phyloP scores from a whole-genome alignment of 306 rosid genomes.

The Inga leiocalycina region DNA sequence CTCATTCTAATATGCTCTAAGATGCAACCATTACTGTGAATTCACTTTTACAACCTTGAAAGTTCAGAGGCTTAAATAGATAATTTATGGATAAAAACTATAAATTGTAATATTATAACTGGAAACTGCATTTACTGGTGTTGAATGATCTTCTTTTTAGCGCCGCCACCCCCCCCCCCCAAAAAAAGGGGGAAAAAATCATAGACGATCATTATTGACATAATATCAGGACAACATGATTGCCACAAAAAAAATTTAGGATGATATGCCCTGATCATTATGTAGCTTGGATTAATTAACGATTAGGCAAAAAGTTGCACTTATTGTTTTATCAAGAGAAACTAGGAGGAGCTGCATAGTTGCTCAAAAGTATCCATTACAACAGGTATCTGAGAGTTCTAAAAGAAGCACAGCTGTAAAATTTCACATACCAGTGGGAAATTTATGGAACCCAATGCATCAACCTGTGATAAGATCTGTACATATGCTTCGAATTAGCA shows the following conservation, averaged over 20 bases:
- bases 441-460: conserved; percentile 52
- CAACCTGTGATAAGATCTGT: conserved; percentile 57
- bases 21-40: conserved; percentile 27
- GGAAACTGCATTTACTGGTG: not conserved
- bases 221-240: not conserved
- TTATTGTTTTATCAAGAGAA: not conserved
- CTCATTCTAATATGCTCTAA: conserved; percentile 13
- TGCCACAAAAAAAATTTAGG: not conserved
- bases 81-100: not conserved
- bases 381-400: conserved; percentile 21
- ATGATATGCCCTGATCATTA: not conserved
- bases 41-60: not conserved
- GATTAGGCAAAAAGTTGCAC: not conserved
- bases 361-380: conserved; percentile 13
- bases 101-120: not conserved
- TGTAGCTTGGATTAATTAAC: not conserved
- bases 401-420: conserved; percentile 19
- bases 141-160: not conserved
- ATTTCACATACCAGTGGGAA: conserved; percentile 62
- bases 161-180: not conserved
- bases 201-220: not conserved
- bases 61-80: not conserved
- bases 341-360: not conserved
- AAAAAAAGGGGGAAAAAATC: not conserved
- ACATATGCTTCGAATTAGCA: conserved; percentile 24